Evolutionary conservation across 2,329 filamentous ascomycete genomes (phyloP).

Genomic region (Claviceps capensis): DNA sequence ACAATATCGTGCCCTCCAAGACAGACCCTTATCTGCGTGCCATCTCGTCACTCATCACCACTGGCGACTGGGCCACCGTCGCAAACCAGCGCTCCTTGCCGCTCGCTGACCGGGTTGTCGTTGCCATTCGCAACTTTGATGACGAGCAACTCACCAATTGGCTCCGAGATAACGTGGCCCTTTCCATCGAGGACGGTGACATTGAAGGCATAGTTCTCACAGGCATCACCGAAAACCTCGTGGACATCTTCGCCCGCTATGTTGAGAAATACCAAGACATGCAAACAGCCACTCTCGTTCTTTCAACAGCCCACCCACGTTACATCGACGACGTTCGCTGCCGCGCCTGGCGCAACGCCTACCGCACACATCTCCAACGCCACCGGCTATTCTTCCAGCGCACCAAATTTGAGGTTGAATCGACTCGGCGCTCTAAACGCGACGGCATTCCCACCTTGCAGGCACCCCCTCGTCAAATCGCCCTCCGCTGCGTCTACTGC

Average conservation of each 20-base stretch:
- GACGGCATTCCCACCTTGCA: conserved; percentile 49
- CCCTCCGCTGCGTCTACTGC: conserved; percentile 66
- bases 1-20: conserved; percentile 45
- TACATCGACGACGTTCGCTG: conserved; percentile 69
- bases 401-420: conserved; percentile 65
- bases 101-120: conserved; percentile 58
- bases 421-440: conserved; percentile 54
- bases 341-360: conserved; percentile 57
- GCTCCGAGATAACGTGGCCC: conserved; percentile 50
- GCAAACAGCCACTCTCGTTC: conserved; percentile 64
- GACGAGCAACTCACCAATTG: conserved; percentile 52
- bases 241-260: conserved; percentile 65
- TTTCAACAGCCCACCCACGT: conserved; percentile 58
- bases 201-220: conserved; percentile 67
- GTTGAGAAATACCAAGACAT: conserved; percentile 63
- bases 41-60: conserved; percentile 64
- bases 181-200: conserved; percentile 51
- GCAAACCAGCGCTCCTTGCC: conserved; percentile 61
- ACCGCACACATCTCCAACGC: conserved; percentile 57
- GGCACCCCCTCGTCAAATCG: conserved; percentile 54
- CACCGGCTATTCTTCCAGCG: conserved; percentile 63
- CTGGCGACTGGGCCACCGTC: conserved; percentile 61
- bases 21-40: conserved; percentile 69
- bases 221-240: conserved; percentile 57
- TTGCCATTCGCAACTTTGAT: conserved; percentile 54